Evolutionary conservation across 1,139 yeast species (phyloP), one percentile per base, ranked within the genome.

Genomic region (Maudiozyma humilis): DNA sequence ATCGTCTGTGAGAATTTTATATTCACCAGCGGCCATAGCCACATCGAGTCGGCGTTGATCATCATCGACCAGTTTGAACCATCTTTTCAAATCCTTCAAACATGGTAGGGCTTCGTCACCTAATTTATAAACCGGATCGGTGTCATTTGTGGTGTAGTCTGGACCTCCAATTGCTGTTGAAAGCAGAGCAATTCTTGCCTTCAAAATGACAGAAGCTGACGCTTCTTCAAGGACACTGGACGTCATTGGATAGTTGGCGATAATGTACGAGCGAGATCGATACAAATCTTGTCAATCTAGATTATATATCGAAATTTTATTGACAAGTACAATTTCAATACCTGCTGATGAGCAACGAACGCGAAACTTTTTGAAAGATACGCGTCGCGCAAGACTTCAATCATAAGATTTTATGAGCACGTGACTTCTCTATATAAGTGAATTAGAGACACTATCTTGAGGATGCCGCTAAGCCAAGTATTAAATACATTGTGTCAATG

Each of bases 71-170:
- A 83, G 72, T 52, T 78, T 78, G 44, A 91, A 75, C 96, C 97
- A 89, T 53, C 84, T 72, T 60, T 86, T 87, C 49, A 91, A 65
- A 65, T 91, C 98, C 54, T 85, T 82, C 32, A 91, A 67, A 63
- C 97, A 87, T 0, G 89, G 89, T 48, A 85, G 66, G 47, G 96
- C 96, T 59, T 91, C 97, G 52, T 83, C 89, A 10, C 98, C 98
- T 2, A 89, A 71, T 51, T 76, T 78, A 57, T 91, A 91, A 0
- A 82, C 79, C 1, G 76, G 71, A 3, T 70, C 67, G 0, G 70
- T 71, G 2, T 60, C 50, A 3, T 59, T 54, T 0, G 71, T 58
- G 0, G 82, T 53, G 41, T 60, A 60, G 44, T 62, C 66, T 3
- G 65, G 63, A 13, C 65, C 65, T 41, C 65, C 66, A 16, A 61